Conservation (phyloP, 345 rosid species). For the Lenwebbia sp. region DNA sequence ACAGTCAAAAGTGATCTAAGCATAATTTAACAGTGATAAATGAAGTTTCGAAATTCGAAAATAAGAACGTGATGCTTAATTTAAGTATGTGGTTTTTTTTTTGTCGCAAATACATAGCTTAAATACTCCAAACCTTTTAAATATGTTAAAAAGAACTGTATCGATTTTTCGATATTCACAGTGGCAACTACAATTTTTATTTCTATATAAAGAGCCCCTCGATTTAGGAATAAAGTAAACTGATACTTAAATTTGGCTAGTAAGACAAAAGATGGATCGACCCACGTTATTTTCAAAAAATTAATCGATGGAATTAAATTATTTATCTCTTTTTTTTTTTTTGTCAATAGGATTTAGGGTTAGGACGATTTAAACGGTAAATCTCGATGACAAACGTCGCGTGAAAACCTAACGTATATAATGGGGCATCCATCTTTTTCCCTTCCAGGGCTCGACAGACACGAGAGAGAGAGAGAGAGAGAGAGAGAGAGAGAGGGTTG, state of each 20-base stretch:
- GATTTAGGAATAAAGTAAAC: background rate
- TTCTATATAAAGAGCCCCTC: too few species aligned
- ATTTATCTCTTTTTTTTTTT: background rate
- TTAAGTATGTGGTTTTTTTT: background rate
- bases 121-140: background rate
- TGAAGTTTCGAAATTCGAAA: background rate
- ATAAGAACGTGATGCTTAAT: fast-evolving
- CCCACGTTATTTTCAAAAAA: background rate
- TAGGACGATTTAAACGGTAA: background rate
- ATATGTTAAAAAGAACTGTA: background rate
- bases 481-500: background rate
- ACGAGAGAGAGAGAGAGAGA: background rate
- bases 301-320: background rate
- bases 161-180: background rate
- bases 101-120: background rate
- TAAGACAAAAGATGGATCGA: background rate
- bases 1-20: fast-evolving
- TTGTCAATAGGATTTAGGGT: background rate
- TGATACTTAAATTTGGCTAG: background rate
- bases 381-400: background rate
- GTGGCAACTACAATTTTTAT: background rate
- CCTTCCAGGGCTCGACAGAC: background rate
- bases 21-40: background rate
- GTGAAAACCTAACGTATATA: background rate
- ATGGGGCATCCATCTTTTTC: background rate